Percentiles rank a stretch among this genome's conserved stretches.
phyloP scores from a whole-genome alignment of 2,329 filamentous ascomycete genomes.

The Cladophialophora exuberans region DNA sequence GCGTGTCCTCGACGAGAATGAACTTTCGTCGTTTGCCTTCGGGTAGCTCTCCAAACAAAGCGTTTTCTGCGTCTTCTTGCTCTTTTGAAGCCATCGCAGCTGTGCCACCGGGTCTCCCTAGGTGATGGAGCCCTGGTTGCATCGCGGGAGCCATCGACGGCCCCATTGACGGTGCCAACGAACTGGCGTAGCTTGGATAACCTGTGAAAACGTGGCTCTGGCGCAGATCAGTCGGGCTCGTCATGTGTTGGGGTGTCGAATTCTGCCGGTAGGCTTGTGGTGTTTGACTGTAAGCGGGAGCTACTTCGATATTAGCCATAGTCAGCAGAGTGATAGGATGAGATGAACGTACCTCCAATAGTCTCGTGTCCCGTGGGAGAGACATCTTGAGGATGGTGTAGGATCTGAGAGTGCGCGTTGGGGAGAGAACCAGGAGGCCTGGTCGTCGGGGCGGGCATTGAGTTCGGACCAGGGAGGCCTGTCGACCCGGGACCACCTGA shows the following conservation, averaged over 20 bases:
- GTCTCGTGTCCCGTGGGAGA: constrained; percentile 62
- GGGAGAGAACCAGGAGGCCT: constrained; percentile 60
- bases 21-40: constrained; percentile 94
- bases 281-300: constrained; percentile 29
- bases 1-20: constrained; percentile 89
- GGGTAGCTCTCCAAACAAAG: constrained; percentile 84
- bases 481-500: constrained; percentile 63
- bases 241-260: constrained; percentile 29
- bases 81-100: constrained; percentile 34
- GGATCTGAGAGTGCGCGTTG: constrained; percentile 69
- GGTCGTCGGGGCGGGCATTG: constrained; percentile 55
- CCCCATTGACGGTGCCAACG: constrained; percentile 62
- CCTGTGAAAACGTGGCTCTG: constrained; percentile 74
- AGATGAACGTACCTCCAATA: constrained; percentile 96
- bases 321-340: not conserved
- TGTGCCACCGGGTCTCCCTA: constrained; percentile 35
- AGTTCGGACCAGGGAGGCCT: constrained; percentile 64
- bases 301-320: no score
- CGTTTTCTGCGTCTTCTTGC: constrained; percentile 59
- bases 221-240: constrained; percentile 66
- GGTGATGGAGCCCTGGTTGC: constrained; percentile 57
- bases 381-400: constrained; percentile 78
- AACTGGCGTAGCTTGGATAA: constrained; percentile 67
- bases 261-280: constrained; percentile 31
- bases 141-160: constrained; percentile 68